Evolutionary conservation across 441 rosid species (phyloP), one percentile per base, ranked within the genome.

Genomic region (Viola pubescens): DNA sequence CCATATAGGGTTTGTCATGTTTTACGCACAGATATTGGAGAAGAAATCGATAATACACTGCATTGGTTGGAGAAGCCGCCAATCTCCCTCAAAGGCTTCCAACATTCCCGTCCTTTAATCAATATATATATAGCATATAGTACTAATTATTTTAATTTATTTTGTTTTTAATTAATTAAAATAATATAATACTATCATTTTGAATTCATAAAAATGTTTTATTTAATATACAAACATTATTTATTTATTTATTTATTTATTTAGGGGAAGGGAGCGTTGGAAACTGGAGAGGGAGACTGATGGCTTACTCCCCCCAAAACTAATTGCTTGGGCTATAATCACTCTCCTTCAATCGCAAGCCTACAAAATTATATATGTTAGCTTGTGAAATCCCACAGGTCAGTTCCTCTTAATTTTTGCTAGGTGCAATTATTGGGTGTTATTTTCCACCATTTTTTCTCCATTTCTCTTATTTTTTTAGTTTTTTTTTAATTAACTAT

Each of bases 1-100:
- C 54, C 51, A 10, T 47, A 54, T 16, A 40, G 34, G 55, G 38
- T 26, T 26, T 26, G 34, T 1, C 26, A 13, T 13, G 6, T 2
- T 57, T 43, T 41, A 34, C 5, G n/a, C 9, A 41, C n/a, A 54
- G 6, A 4, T n/a, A 26, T 1, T n/a, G 11, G 44, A n/a, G n/a
- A 45, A 38, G 8, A 5, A 2, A 16, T 16, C 19, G 19, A 16
- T 1, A 16, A 16, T 16, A 16, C 19, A 16, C 4, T 2, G 14
- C 40, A 46, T 16, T 43, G 59, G 59, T 34, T 54, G 73, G 77
- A 67, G 71, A 70, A 73, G 71, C 60, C 59, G 55, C 66, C 71
- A 55, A 63, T 38, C 58, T 61, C 71, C 77, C 81, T 77, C 71
- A 70, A 70, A 67, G 77, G 77, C 71, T 70, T 77, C 77, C 75